Conservation (phyloP, 73 alveolate genomes). For the Paraurostyla sp. region DNA sequence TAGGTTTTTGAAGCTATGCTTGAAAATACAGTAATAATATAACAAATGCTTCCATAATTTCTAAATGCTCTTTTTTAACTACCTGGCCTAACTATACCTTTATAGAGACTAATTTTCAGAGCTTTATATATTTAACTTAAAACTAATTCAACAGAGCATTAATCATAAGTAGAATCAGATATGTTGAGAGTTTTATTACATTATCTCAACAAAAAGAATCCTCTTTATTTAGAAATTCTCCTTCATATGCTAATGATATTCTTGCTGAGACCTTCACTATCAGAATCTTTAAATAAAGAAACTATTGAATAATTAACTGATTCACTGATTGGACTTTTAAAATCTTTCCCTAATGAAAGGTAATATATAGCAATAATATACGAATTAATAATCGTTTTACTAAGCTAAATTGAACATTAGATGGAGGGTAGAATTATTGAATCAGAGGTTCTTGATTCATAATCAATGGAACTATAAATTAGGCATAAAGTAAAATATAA, state of each 20-base stretch:
- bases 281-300: slow-evolving; percentile 9
- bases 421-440: background rate
- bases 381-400: background rate
- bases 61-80: background rate
- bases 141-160: background rate
- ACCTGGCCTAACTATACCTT: background rate
- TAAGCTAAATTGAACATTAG: background rate
- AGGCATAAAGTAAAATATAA: background rate
- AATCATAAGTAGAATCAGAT: background rate
- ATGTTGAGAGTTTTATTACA: background rate
- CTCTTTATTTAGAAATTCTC: background rate
- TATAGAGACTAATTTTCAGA: background rate
- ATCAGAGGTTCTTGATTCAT: slow-evolving; percentile 16
- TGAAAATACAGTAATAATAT: background rate
- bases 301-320: background rate
- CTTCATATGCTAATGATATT: slow-evolving; percentile 17
- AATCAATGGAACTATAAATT: background rate
- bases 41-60: background rate
- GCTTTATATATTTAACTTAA: background rate
- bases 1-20: background rate
- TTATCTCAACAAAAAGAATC: slow-evolving; percentile 1
- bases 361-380: background rate
- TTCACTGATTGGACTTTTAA: background rate
- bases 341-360: background rate
- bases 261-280: too few relatives aligned